Base-by-base conservation (phyloP, 345 rosid genomes). In the rapeseed (Brassica napus) region DNA sequence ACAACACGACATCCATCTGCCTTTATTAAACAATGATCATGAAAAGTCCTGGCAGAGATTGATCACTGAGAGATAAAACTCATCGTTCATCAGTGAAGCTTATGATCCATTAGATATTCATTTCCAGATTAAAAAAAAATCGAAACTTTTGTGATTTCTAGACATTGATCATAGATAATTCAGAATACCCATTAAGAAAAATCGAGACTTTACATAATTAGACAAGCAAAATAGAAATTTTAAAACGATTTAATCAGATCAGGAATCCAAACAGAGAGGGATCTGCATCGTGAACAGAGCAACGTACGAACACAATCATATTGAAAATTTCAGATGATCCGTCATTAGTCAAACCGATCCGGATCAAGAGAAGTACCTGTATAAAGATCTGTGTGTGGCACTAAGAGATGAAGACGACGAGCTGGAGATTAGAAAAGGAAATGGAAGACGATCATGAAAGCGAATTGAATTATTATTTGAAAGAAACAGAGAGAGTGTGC, bases 271-370 rank as follows among this genome's bases (percentile, higher is more conserved):
- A 34, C 8, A 59, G 4, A 47, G 4, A 5, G 32, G 4, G 11
- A 62, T 49, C 28, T n/a, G 23, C 16, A 18, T 64, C 34, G 16
- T 10, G 16, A 3, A 47, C 77, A 65, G 59, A 78, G 28, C 7
- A 59, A 28, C 39, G 63, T 52, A 72, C 8, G 77, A 47, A 35
- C 31, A 57, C 21, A 44, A 54, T 65, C 63, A 68, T 63, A 79
- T 73, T 24, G 6, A 31, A 47, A 73, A 9, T 24, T 9, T 57
- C n/a, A 69, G 47, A 63, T 62, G 75, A 74, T 80, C 75, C 0
- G 12, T 37, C 69, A 68, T 49, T 8, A 61, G 60, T 79, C 70
- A 79, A 79, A 69, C 18, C 71, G 60, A 80, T 61, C 52, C 8
- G 16, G 52, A 37, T 28, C 3, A 28, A 37, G 15, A 74, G 1